phyloP scores from a whole-genome alignment of 169 alveolate genomes.

The Eimeria maxima region DNA sequence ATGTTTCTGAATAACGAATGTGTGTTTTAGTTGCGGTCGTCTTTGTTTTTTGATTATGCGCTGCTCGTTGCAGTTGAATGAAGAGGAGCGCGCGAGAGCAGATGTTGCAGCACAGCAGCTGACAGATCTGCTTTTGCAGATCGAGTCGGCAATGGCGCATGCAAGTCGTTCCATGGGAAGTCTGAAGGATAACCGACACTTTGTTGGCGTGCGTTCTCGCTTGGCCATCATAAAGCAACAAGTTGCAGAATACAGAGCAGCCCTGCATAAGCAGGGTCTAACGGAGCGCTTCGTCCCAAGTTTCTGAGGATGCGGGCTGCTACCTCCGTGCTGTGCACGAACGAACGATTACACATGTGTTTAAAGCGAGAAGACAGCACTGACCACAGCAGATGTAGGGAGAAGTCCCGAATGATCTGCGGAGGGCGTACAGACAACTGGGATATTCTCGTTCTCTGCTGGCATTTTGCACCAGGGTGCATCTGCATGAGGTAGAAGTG shows the following conservation, averaged over 20 bases:
- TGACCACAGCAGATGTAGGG: background rate
- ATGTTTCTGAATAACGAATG: no score
- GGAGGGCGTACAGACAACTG: background rate
- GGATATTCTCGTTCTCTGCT: background rate
- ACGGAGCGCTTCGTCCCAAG: background rate
- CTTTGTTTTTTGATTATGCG: background rate
- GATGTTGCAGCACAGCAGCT: slow-evolving; percentile 55
- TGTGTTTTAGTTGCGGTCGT: background rate
- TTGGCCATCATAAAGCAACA: slow-evolving; percentile 52
- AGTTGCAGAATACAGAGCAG: slow-evolving; percentile 28
- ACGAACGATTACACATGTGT: background rate
- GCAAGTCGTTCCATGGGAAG: background rate
- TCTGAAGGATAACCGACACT: background rate
- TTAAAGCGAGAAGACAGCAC: background rate
- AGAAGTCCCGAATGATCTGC: background rate
- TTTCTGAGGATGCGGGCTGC: background rate
- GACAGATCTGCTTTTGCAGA: slow-evolving; percentile 27
- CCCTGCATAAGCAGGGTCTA: slow-evolving; percentile 7
- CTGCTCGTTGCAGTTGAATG: slow-evolving; percentile 33
- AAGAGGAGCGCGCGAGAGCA: slow-evolving; percentile 59
- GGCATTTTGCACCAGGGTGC: background rate
- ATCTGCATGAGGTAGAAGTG: background rate
- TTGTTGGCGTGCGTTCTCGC: slow-evolving; percentile 6
- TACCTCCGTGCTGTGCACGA: background rate
- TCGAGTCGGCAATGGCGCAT: slow-evolving; percentile 24